Base-by-base conservation (phyloP, 106 monocot species). In the Posidonia australis region DNA sequence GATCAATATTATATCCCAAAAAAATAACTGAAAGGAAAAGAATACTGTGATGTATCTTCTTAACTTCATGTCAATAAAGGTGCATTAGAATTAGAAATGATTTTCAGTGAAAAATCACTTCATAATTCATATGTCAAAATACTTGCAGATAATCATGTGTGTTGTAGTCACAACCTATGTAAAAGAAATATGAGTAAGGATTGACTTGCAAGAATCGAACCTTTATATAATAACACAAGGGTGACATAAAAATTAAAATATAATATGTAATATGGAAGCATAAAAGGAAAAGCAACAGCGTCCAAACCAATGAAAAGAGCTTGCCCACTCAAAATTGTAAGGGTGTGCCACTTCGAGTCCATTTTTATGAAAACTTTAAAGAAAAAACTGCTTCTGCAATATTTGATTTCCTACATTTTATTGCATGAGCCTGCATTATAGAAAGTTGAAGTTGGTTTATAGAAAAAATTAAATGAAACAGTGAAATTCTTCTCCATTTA, bases 301-400 rank as follows among this genome's bases (percentile, higher is more conserved):
- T 17, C 75, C 84, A 67, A 60, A 93, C 92, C 88, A 93, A 70
- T 4, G 92, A 93, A 68, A 88, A 93, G 60, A 93, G 92, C 74
- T 92, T 87, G 70, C 92, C 92, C 70, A 92, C 84, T 57, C 92
- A 71, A 54, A 87, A 87, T 63, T 92, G 87, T 42, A 92, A 49
- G 44, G 92, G 92, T 68, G 92, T 92, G 32, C 92, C 92, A 65
- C 87, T 92, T 65, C 87, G 68, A 53, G 87, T 87, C 92, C 92
- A 87, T 78, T 70, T 92, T 68, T 87, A 87, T 16, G 47, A 44
- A 60, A 84, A 87, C 52, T n/a, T n/a, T n/a, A n/a, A n/a, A n/a
- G n/a, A n/a, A n/a, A n/a, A n/a, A n/a, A n/a, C n/a, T n/a, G n/a
- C n/a, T n/a, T n/a, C n/a, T n/a, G n/a, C n/a, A n/a, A n/a, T n/a